Evolutionary conservation across 2,329 filamentous ascomycete genomes (phyloP).

Genomic region (Trichoderma sp.): DNA sequence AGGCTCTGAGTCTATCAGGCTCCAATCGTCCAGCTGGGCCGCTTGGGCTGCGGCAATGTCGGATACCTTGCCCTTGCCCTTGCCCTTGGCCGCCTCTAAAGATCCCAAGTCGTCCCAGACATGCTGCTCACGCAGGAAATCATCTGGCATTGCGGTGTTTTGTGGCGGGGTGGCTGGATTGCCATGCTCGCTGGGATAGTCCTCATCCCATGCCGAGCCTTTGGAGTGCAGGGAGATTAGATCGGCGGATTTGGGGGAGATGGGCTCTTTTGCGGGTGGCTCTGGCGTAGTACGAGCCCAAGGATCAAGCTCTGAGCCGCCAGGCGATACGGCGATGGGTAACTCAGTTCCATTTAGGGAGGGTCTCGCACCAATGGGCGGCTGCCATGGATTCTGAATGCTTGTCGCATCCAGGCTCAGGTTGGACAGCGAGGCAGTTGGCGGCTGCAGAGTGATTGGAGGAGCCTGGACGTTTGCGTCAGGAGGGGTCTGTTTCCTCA

Average conservation of each 20-base stretch:
- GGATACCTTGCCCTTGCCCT: constrained; percentile 27
- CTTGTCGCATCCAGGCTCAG: constrained; percentile 41
- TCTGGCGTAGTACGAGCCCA: constrained; percentile 27
- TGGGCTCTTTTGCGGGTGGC: constrained; percentile 25
- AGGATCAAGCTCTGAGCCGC: constrained; percentile 31
- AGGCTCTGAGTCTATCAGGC: constrained; percentile 46
- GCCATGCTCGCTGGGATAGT: constrained; percentile 27
- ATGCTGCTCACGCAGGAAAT: constrained; percentile 42
- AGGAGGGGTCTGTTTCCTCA: constrained; percentile 43
- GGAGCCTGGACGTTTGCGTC: neutral
- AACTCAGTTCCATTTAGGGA: neutral
- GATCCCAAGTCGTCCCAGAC: constrained; percentile 49
- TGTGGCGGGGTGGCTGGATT: constrained; percentile 26
- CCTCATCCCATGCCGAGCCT: constrained; percentile 41
- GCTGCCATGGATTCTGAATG: constrained; percentile 37
- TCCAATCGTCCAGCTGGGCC: constrained; percentile 46
- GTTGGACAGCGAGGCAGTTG: constrained; percentile 40
- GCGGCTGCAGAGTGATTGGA: constrained; percentile 22
- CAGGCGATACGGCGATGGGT: constrained; percentile 22
- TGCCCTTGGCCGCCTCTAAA: constrained; percentile 42
- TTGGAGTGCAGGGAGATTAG: constrained; percentile 39
- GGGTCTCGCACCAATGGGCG: constrained; percentile 25
- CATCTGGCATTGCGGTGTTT: constrained; percentile 30
- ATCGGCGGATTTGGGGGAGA: constrained; percentile 31
- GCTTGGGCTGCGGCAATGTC: constrained; percentile 22